Percentiles rank a stretch among this genome's conserved stretches.
Conservation (phyloP, 768 basidiomycete species). For the Mycena chlorophos region DNA sequence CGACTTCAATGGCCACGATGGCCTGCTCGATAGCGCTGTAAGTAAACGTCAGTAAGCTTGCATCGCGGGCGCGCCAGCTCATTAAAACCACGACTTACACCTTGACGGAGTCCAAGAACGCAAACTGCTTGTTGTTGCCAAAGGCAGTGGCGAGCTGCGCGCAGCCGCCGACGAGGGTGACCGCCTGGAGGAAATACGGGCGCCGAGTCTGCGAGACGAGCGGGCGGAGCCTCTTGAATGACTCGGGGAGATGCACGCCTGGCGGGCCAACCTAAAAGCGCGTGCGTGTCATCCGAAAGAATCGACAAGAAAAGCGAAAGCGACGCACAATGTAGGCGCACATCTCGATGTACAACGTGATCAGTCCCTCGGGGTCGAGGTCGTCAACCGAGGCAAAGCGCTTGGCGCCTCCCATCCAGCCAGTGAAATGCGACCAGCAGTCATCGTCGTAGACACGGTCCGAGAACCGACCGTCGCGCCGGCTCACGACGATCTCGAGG, state of each 20-base stretch:
- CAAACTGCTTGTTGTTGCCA: neutral
- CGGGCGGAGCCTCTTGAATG: neutral
- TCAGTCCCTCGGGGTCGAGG: no score
- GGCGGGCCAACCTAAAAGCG: neutral
- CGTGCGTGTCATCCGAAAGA: neutral
- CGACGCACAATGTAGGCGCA: neutral
- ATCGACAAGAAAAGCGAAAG: neutral
- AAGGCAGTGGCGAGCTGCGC: neutral
- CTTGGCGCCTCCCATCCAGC: no score
- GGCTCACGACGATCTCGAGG: constrained; percentile 3
- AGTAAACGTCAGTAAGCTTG: neutral
- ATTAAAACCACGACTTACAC: neutral
- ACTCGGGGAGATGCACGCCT: neutral
- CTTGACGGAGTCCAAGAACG: neutral
- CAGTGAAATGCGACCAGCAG: neutral
- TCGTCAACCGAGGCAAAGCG: no score
- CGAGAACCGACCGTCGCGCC: neutral
- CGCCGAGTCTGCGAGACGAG: neutral
- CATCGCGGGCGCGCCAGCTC: neutral
- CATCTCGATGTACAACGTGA: no score
- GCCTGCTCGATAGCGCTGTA: neutral
- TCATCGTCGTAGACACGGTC: neutral
- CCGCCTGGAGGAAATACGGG: neutral
- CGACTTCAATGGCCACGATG: neutral
- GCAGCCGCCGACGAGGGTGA: neutral